Base-by-base conservation (phyloP, 2,329 filamentous ascomycete genomes). In the Neoarthrinium moseri region DNA sequence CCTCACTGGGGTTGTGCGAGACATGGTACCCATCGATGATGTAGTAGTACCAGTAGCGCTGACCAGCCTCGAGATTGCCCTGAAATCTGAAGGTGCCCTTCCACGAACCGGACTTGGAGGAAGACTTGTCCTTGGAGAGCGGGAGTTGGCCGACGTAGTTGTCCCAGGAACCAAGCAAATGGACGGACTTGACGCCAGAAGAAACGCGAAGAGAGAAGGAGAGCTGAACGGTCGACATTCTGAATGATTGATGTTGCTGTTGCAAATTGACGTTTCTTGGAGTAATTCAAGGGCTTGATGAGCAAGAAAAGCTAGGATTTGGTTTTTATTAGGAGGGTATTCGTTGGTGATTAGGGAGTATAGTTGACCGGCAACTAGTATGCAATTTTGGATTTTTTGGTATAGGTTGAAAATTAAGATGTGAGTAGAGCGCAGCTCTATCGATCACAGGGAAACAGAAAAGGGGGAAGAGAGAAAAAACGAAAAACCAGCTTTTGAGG, bases 31-130 rank as follows among this genome's bases (percentile, higher is more conserved):
- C 94, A 70, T 99, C 94, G 70, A 97, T 94, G 84, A 97, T 96
- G 81, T 96, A 99, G 84, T 99, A 99, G 85, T 97, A 99, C 94
- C 94, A 99, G 84, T 97, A 97, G 67, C 92, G 86, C 68, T 89
- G 84, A 67, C 92, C 91, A 60, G 89, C 78, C 77, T 92, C 85
- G 61, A 97, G 81, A 50, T 89, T 92, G 52, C 86, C 87, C 73
- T 94, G 88, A 76, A 99, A 96, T 74, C 90, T 87, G 79, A 99
- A 96, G 63, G 90, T 95, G 64, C 92, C 94, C 69, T 91, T 89
- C 91, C 92, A 97, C 59, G 87, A 87, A 65, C 91, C 91, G 47
- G 87, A 83, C 78, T 96, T 96, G 72, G 86, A 85, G 39, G 86
- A 81, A 64, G 77, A 73, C 75, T 82, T 84, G 70, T 96, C 90